phyloP scores from a whole-genome alignment of 192 early-diverging fungal genomes.

The Coemansia sp. region DNA sequence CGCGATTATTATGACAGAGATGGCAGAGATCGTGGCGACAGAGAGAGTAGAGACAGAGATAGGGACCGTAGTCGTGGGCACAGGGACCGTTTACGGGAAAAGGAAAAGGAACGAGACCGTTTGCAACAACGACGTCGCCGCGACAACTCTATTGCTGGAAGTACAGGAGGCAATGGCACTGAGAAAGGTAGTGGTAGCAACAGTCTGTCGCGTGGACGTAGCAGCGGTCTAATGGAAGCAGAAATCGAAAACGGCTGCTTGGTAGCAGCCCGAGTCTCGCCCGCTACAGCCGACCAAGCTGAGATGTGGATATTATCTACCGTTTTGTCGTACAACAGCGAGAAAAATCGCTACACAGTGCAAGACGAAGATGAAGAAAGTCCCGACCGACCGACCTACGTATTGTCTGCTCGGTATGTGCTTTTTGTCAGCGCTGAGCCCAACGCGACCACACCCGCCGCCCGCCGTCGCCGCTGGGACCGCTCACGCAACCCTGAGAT shows the following conservation, averaged over 20 bases:
- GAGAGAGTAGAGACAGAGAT: constrained; percentile 14
- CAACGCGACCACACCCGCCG: constrained; percentile 10
- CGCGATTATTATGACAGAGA: constrained; percentile 7
- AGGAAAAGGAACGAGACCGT: constrained; percentile 13
- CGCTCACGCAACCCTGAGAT: constrained; percentile 36
- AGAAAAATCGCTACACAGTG: constrained; percentile 49
- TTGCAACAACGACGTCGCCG: constrained; percentile 6
- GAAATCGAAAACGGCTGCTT: constrained; percentile 32
- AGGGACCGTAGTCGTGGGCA: constrained; percentile 14
- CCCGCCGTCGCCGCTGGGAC: constrained; percentile 40
- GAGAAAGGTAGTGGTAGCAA: neutral
- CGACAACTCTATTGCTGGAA: neutral
- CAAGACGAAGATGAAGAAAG: constrained; percentile 53
- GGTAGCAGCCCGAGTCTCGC: constrained; percentile 40
- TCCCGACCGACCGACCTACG: constrained; percentile 36
- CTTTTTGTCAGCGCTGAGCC: constrained; percentile 32
- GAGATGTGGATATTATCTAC: constrained; percentile 55
- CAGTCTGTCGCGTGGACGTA: constrained; percentile 8
- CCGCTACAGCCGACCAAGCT: constrained; percentile 15
- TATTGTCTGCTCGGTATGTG: constrained; percentile 35
- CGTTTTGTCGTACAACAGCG: constrained; percentile 34
- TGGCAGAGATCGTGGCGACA: neutral
- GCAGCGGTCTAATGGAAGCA: constrained; percentile 3
- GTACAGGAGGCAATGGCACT: neutral
- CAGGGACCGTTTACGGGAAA: constrained; percentile 4